Base-by-base conservation (phyloP, 2,329 filamentous ascomycete genomes). In the Thyridium curvatum region DNA sequence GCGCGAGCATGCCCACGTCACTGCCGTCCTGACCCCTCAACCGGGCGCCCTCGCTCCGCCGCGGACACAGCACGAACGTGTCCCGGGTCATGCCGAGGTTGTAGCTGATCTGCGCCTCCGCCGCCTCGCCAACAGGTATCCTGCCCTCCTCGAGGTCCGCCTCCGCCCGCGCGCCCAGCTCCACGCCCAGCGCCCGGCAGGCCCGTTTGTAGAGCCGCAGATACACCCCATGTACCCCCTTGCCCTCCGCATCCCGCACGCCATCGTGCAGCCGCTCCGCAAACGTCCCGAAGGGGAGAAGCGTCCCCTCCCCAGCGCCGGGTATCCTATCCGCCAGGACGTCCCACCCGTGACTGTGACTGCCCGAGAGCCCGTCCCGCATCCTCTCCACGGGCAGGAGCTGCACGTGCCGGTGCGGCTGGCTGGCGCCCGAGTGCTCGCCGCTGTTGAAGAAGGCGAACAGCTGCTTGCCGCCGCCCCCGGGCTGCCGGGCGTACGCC, bases 381-480 rank as follows among this genome's bases (percentile, higher is more conserved):
- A 87, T 86, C 14, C 68, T 61, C 8, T 73, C 68, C 0, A 86
- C 68, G 0, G 82, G 81, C 4, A 88, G 59, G n/a, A 87, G 69
- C 56, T 88, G 84, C 18, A 88, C 58, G 51, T 88, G 84, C 4
- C 84, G 61, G 52, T 87, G 84, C 12, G 82, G 74, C 54, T 88
- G 83, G 46, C 79, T 84, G 2, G 83, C 82, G 3, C 83, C 84
- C 4, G 80, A 85, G 50, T 82, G 70, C 10, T 68, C 57, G 2
- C 84, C 84, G 26, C 76, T 80, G 58, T 87, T 88, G 68, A 83
- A 86, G 53, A 84, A 85, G 1, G 73, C 78, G 47, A 74, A 84
- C 2, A 85, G 57, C 18, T 71, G 69, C 18, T 54, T 42, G 13
- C 40, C 45, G 2, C 45, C 37, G 14, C 48, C 46, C 1, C 41